Evolutionary conservation across 345 rosid genomes (phyloP).

Genomic region (Gossypium anomalum): DNA sequence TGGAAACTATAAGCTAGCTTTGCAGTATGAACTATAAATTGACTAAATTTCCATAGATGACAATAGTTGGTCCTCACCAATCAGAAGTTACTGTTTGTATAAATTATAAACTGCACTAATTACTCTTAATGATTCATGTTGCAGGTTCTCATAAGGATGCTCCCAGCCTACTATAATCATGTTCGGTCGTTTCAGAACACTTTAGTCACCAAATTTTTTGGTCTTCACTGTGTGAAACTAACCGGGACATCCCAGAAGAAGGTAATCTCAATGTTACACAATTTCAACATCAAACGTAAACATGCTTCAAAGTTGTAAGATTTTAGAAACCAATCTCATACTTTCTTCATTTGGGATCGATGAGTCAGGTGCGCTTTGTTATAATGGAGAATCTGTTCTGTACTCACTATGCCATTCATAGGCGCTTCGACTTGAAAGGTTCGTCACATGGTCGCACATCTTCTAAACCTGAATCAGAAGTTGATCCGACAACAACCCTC

Average conservation of each 20-base stretch:
- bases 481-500: constrained; percentile 83
- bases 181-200: constrained; percentile 84
- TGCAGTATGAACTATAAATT: background rate
- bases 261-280: constrained; percentile 34
- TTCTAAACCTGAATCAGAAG: constrained; percentile 72
- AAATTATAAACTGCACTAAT: background rate
- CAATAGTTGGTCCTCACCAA: background rate
- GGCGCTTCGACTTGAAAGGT: constrained; percentile 94
- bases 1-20: background rate
- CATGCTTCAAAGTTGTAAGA: background rate
- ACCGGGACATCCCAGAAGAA: constrained; percentile 82
- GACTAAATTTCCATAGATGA: background rate
- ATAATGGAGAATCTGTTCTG: constrained; percentile 96
- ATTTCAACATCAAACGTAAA: background rate
- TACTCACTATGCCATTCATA: constrained; percentile 65
- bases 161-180: constrained; percentile 91
- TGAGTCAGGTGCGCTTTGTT: constrained; percentile 73
- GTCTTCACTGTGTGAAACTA: constrained; percentile 91
- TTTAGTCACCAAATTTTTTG: constrained; percentile 80
- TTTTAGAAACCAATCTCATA: background rate
- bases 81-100: background rate
- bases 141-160: constrained; percentile 92
- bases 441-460: constrained; percentile 94
- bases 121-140: background rate
- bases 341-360: constrained; percentile 18